Conservation (phyloP, 2,329 filamentous ascomycete species). For the Blastomyces percursus region DNA sequence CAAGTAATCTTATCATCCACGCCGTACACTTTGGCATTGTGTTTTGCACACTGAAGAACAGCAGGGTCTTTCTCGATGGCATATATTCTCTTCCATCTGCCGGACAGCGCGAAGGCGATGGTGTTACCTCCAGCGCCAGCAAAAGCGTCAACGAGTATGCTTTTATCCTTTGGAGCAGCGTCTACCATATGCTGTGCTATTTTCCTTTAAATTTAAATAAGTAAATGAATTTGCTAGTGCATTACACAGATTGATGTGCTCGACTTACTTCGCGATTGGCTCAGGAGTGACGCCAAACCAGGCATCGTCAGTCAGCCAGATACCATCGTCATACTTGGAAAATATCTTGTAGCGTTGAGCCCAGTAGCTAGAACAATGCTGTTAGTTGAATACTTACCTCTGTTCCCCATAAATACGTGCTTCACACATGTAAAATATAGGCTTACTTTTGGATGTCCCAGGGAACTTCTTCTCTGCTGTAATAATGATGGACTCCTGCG, state of each 20-base stretch:
- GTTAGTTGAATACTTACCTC: slow-evolving; percentile 5
- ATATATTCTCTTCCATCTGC: slow-evolving; percentile 71
- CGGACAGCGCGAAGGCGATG: slow-evolving; percentile 81
- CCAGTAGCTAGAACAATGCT: slow-evolving; percentile 60
- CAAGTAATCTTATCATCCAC: slow-evolving; percentile 70
- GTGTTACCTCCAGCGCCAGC: slow-evolving; percentile 85
- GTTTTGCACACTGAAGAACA: slow-evolving; percentile 77
- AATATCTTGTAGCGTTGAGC: slow-evolving; percentile 81
- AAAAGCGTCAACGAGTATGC: slow-evolving; percentile 74
- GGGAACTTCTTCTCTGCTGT: slow-evolving; percentile 58
- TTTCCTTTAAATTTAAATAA: slow-evolving; percentile 39
- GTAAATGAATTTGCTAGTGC: not conserved
- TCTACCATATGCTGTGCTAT: slow-evolving; percentile 62
- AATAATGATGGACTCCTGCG: slow-evolving; percentile 62
- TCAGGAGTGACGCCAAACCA: slow-evolving; percentile 98
- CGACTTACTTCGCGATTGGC: slow-evolving; percentile 64
- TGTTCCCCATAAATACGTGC: not conserved
- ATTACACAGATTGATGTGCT: not conserved
- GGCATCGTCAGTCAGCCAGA: slow-evolving; percentile 83
- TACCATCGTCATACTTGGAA: slow-evolving; percentile 71
- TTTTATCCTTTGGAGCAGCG: slow-evolving; percentile 45
- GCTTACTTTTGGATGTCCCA: slow-evolving; percentile 72
- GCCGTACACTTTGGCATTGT: slow-evolving; percentile 80
- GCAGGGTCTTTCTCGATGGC: slow-evolving; percentile 75
- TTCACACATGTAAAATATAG: not conserved